phyloP scores from a whole-genome alignment of 176 grass and related monocot species.

The Stipa capillata region DNA sequence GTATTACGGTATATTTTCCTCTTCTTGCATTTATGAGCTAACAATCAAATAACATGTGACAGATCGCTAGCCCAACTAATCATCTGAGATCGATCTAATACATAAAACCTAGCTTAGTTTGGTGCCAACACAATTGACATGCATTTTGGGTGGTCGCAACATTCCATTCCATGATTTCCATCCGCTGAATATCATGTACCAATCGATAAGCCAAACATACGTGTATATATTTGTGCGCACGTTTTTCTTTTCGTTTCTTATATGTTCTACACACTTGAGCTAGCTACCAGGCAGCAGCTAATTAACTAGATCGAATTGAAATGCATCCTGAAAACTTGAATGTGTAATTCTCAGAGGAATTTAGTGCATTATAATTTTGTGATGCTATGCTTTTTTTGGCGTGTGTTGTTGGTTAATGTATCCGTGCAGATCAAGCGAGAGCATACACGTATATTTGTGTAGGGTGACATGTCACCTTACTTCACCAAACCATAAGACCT shows the following conservation, averaged over 20 bases:
- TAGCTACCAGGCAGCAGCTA: no score
- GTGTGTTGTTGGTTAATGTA: not conserved
- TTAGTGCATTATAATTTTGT: no score
- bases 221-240: no score
- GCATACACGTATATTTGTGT: not conserved
- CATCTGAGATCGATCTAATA: not conserved
- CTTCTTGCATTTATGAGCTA: no score
- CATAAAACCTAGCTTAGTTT: not conserved
- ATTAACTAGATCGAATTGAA: no score
- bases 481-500: slow-evolving; percentile 13
- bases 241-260: no score
- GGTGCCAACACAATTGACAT: not conserved
- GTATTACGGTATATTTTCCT: no score
- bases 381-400: not conserved
- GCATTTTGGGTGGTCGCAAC: not conserved
- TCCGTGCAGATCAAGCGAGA: slow-evolving; percentile 22
- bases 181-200: no score
- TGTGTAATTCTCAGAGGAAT: no score
- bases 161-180: no score
- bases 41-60: not conserved
- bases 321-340: no score
- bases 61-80: not conserved
- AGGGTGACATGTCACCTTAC: not conserved
- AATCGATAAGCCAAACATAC: not conserved
- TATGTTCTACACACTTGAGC: no score